A percentile compares a stretch with the other conserved stretches of the same genome.
Evolutionary conservation across 805 yeast genomes (phyloP).

Genomic region (Saccharomycopsis synnaedendra): DNA sequence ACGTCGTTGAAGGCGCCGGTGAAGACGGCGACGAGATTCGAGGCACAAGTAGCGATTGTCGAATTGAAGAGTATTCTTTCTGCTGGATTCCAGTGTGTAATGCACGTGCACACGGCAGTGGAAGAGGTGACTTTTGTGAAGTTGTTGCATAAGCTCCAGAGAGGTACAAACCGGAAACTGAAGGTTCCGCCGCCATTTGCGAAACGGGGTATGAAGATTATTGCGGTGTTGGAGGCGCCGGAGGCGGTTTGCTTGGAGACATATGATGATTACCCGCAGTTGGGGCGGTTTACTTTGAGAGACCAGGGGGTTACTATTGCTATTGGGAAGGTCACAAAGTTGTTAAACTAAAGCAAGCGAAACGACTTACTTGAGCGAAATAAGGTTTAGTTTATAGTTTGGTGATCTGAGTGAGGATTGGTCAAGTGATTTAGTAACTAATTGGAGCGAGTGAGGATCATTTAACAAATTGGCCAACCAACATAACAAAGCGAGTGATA

Average conservation of each 20-base stretch:
- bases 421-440: too few relatives aligned
- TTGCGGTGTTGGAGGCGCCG: slow-evolving; percentile 77
- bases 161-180: slow-evolving; percentile 92
- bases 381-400: too few relatives aligned
- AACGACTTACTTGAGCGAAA: too few relatives aligned
- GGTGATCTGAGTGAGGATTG: too few relatives aligned
- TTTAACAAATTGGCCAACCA: too few relatives aligned
- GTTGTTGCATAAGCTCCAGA: slow-evolving; percentile 85
- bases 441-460: too few relatives aligned
- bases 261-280: slow-evolving; percentile 83
- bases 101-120: slow-evolving; percentile 97
- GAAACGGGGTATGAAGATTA: slow-evolving; percentile 96
- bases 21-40: slow-evolving; percentile 79
- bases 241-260: slow-evolving; percentile 93
- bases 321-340: slow-evolving; percentile 92
- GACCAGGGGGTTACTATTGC: slow-evolving; percentile 98
- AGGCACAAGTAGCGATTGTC: slow-evolving; percentile 94
- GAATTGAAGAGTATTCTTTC: slow-evolving; percentile 92
- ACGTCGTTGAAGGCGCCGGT: slow-evolving; percentile 83
- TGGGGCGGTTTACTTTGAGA: slow-evolving; percentile 96
- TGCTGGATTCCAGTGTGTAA: slow-evolving; percentile 93
- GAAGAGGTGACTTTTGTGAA: slow-evolving; percentile 83
- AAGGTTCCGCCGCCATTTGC: slow-evolving; percentile 98
- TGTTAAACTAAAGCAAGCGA: slow-evolving; percentile 33
- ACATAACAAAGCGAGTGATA: too few relatives aligned